These are phyloP conservation scores for Boletus rubescentipes DNA, from an alignment of 768 basidiomycete species.

Conservation along the genomic window DNA sequence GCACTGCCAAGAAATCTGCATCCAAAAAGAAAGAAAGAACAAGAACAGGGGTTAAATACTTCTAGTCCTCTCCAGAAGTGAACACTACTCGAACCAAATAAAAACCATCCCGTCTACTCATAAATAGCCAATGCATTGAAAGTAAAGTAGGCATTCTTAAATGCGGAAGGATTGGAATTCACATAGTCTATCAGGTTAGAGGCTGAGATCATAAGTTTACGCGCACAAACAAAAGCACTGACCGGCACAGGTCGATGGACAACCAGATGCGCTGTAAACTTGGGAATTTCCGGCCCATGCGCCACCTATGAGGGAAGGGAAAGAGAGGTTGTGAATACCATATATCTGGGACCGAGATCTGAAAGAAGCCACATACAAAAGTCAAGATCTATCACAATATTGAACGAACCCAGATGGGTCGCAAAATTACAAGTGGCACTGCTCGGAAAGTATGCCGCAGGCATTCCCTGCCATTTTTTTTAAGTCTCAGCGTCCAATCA, in stretches of 20 bases:
- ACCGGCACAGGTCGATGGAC: conserved; percentile 31
- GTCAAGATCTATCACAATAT: conserved; percentile 59
- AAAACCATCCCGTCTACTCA: conserved; percentile 10
- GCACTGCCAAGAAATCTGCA: neutral
- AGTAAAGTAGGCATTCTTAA: conserved; percentile 41
- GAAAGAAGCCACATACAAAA: conserved; percentile 21
- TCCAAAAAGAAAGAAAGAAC: neutral
- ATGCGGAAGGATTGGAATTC: conserved; percentile 38
- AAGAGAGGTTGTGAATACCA: neutral
- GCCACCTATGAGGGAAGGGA: conserved; percentile 16
- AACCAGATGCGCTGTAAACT: conserved; percentile 20
- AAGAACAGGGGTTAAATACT: neutral
- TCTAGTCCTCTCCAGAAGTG: neutral
- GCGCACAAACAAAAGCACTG: conserved; percentile 1
- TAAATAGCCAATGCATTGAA: conserved; percentile 40
- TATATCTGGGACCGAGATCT: neutral
- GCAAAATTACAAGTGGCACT: conserved; percentile 55
- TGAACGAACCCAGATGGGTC: conserved; percentile 52
- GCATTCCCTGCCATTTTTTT: conserved; percentile 44
- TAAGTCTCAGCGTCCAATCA: neutral
- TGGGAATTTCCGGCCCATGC: conserved; percentile 27
- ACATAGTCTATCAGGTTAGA: conserved; percentile 31
- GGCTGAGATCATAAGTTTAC: neutral
- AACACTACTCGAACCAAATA: neutral
- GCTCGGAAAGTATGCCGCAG: conserved; percentile 58